A percentile compares a stretch with the other conserved stretches of the same genome.
phyloP scores from a whole-genome alignment of 2,329 filamentous ascomycete species.

The Pleurostoma richardsiae region DNA sequence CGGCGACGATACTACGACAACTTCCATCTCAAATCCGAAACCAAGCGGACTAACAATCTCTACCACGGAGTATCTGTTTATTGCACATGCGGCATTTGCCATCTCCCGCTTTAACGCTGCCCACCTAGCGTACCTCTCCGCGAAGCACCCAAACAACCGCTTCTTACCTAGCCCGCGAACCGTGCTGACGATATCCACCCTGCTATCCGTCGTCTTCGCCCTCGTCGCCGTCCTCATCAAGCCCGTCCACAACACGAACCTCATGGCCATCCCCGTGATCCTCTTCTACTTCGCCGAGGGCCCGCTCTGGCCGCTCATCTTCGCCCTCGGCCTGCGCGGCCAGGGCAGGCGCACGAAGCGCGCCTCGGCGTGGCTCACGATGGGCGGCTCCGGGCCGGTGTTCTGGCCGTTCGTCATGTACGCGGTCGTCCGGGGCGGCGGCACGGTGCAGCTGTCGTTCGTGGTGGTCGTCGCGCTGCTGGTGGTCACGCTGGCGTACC shows the following conservation, averaged over 20 bases:
- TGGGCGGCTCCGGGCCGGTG: conserved; percentile 67
- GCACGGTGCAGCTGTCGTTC: conserved; percentile 59
- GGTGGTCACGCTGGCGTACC: conserved; percentile 39
- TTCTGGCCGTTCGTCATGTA: conserved; percentile 73
- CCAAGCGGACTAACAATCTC: conserved; percentile 45
- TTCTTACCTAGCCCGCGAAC: conserved; percentile 61
- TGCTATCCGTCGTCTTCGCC: conserved; percentile 54
- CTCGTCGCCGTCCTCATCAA: conserved; percentile 41
- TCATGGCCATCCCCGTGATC: conserved; percentile 55
- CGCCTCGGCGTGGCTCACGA: conserved; percentile 72
- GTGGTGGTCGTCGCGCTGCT: conserved; percentile 54
- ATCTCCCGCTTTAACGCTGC: conserved; percentile 67
- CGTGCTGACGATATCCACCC: conserved; percentile 59
- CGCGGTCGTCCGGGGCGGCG: conserved; percentile 55
- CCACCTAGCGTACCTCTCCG: conserved; percentile 54
- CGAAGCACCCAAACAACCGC: conserved; percentile 32
- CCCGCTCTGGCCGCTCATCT: conserved; percentile 78
- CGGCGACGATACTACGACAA: conserved; percentile 13
- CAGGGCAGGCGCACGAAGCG: conserved; percentile 77
- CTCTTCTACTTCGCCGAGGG: conserved; percentile 78
- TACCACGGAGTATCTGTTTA: conserved; percentile 61
- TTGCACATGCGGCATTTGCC: conserved; percentile 70
- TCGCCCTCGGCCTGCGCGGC: conserved; percentile 73
- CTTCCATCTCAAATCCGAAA: conserved; percentile 20
- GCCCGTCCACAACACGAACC: conserved; percentile 34